Base-by-base conservation (phyloP, 2,329 filamentous ascomycete species). In the Fusarium sp. region DNA sequence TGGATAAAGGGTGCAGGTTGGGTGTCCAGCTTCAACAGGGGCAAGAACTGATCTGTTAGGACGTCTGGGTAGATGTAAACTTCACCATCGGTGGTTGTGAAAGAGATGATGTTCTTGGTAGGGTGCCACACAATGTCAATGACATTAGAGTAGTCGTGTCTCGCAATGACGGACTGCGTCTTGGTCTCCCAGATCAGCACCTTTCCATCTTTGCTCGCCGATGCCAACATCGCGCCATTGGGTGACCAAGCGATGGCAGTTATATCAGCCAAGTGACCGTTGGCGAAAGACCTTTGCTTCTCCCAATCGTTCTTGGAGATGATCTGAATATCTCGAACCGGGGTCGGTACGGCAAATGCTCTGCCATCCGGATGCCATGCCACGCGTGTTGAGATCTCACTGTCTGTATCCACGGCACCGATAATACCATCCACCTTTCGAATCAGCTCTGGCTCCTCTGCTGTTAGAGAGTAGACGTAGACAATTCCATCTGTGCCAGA, bases 351-450 rank as follows among this genome's bases (percentile, higher is more conserved):
- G 3, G 93, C 94, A 78, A 99, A 97, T 5, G 94, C 93, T 69
- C 93, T 88, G 20, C 96, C 95, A 76, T 98, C 95, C 0, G 96
- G 96, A 80, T 98, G 96, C 96, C 96, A 99, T 1, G 89, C 87
- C 8, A 91, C 89, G 73, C 86, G 87, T 6, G 93, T 90, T 67
- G 90, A 94, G 8, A 88, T 85, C 63, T 96, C 92, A 27, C 70
- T 73, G 42, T 96, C 93, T 2, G 88, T 86, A 58, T 97, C 94
- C 5, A 95, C 78, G 18, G 87, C 86, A 63, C 89, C 90, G 70
- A 98, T 96, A 69, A 97, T 82, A 2, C 94, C 94, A 72, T 97
- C 94, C 11, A 99, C 84, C 76, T 92, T 94, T 68, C 89, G 90
- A 51, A 97, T 85, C 60, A 98, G 83, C 74, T 94, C 89, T 1